Conservation (phyloP, 1,284 basidiomycete genomes). For the Trametes versicolor region DNA sequence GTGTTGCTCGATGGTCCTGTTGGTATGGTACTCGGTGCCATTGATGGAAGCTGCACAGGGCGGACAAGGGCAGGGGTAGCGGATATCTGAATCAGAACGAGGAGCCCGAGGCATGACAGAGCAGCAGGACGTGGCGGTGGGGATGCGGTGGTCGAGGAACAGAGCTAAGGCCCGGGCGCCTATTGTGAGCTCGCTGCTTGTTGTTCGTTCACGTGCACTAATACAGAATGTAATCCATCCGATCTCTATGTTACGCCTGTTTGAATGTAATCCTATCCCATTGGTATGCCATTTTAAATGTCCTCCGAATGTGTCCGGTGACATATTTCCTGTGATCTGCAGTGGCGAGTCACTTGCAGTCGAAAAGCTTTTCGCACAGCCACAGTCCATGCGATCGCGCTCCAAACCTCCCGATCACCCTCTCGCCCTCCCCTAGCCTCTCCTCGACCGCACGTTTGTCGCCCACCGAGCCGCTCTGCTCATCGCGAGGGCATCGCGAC, state of each 20-base stretch:
- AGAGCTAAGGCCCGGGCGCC: not conserved
- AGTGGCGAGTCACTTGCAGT: not conserved
- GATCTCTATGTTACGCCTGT: not conserved
- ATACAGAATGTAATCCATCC: not conserved
- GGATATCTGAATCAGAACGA: too few species aligned
- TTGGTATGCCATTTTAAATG: not conserved
- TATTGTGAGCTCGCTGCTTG: not conserved
- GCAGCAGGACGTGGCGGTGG: not conserved
- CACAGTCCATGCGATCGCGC: slow-evolving; percentile 9
- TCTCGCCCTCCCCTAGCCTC: not conserved
- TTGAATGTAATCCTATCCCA: not conserved
- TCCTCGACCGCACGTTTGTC: not conserved
- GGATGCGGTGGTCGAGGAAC: not conserved
- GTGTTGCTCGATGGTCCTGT: too few species aligned
- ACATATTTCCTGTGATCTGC: not conserved
- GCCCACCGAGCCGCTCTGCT: not conserved
- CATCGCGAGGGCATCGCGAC: not conserved
- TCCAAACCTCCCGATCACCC: not conserved
- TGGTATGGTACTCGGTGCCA: too few species aligned
- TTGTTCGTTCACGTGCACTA: not conserved
- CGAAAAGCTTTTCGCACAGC: slow-evolving; percentile 11
- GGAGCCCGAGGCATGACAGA: too few species aligned
- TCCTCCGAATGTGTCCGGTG: not conserved
- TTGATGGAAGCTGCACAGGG: too few species aligned
- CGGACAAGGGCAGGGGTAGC: too few species aligned